Base-by-base conservation (phyloP, 768 basidiomycete species). In the Suillus occidentalis region DNA sequence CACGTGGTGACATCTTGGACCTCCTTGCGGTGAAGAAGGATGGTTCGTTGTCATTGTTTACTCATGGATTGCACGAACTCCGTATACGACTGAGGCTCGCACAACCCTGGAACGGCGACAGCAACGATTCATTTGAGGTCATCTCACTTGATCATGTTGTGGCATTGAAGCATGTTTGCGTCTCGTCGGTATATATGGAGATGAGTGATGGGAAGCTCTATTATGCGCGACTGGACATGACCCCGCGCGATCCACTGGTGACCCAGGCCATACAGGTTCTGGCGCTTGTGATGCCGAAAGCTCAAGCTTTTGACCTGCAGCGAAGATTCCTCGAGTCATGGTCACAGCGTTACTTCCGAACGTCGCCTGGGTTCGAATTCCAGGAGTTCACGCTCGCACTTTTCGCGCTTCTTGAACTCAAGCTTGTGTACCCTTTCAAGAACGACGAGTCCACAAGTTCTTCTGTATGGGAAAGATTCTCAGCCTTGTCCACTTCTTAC, bases 1-100 rank as follows among this genome's bases (percentile, higher is more conserved):
- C 89, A 4, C 86, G 95, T 22, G 76, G 77, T 8, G 77, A 81
- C 16, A 80, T 93, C 16, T 82, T 82, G 72, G 95, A 97, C 73
- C 78, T 95, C 12, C 76, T 97, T 6, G 75, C 90, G 18, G 75
- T 93, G 57, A 86, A 83, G 57, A 82, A 87, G 3, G 80, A 85
- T 56, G 82, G 87, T 37, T 73, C 74, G 10, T 74, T 94, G 12
- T 74, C 78, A 0, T 71, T 95, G 4, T 75, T 90, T 45, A 91
- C 89, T 0, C 89, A 91, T 67, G 90, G 89, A 1, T 68, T 80
- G 12, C 73, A 74, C n/a, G 76, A 79, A 68, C 63, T 87, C 12
- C 79, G 81, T 28, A 72, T 85, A 22, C 68, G 73, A 45, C 42
- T 84, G 28, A 61, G 61, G 22, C 59, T 65, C 34, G 68, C 71